phyloP scores from a whole-genome alignment of 495 filamentous ascomycete genomes.

The Aspergillus leporis region DNA sequence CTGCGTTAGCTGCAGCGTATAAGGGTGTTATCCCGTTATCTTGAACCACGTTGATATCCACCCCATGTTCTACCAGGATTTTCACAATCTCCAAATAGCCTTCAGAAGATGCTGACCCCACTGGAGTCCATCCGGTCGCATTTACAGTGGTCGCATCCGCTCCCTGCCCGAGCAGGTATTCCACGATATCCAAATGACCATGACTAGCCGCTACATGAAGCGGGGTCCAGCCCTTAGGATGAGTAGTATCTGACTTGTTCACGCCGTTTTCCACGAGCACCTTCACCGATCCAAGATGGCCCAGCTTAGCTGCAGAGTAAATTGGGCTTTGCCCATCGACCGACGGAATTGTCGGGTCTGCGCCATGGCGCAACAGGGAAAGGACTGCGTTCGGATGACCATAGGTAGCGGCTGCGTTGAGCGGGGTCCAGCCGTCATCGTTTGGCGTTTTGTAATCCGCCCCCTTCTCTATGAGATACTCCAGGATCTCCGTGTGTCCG shows the following conservation, averaged over 20 bases:
- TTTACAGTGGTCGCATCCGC: background rate
- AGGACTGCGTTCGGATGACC: slow-evolving; percentile 4
- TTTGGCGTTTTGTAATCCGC: slow-evolving; percentile 4
- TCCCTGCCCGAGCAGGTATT: slow-evolving; percentile 3
- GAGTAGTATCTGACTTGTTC: background rate
- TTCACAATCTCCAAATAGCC: slow-evolving; percentile 5
- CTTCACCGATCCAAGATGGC: too few species aligned
- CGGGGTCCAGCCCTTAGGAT: background rate
- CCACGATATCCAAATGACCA: slow-evolving; percentile 1
- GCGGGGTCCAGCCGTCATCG: slow-evolving; percentile 6
- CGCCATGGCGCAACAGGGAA: background rate
- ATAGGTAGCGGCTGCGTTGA: slow-evolving; percentile 7
- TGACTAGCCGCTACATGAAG: background rate
- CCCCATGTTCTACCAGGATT: too few species aligned
- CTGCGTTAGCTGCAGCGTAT: too few species aligned
- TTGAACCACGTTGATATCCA: too few species aligned
- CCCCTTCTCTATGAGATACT: slow-evolving; percentile 4
- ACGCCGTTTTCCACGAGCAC: too few species aligned
- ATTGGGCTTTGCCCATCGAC: too few species aligned
- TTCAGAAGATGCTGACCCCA: background rate
- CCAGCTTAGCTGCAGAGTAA: too few species aligned
- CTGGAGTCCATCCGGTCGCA: background rate
- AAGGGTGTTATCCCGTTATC: too few species aligned
- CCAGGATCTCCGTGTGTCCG: slow-evolving; percentile 7
- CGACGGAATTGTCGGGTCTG: background rate